Percentiles rank a stretch among this genome's conserved stretches.
Evolutionary conservation across 805 yeast species (phyloP).

Genomic region (Wickerhamomyces queroliae): DNA sequence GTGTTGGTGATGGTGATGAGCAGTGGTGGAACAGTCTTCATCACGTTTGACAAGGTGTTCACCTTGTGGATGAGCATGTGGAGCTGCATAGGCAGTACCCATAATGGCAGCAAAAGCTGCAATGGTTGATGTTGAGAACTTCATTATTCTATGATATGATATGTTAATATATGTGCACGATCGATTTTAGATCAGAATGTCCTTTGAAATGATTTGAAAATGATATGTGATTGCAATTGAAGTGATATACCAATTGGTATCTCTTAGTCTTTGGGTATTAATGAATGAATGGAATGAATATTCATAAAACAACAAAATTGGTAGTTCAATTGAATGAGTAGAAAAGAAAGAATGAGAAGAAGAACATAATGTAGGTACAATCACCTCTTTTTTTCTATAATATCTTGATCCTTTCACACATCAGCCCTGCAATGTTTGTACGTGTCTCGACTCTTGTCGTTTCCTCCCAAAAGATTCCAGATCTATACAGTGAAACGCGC

Average conservation of each 20-base stretch:
- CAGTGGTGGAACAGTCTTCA: conserved; percentile 23
- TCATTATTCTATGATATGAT: conserved; percentile 20
- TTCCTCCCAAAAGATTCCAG: too few species aligned
- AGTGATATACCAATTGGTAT: too few species aligned
- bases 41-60: conserved; percentile 17
- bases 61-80: conserved; percentile 23
- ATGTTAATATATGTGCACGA: background rate
- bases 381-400: too few species aligned
- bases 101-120: conserved; percentile 24
- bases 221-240: background rate
- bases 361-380: too few species aligned
- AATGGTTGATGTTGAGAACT: conserved; percentile 23
- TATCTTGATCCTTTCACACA: too few species aligned
- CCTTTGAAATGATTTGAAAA: background rate
- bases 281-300: background rate
- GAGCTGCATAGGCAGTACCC: conserved; percentile 24
- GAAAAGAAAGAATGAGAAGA: background rate
- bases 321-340: background rate
- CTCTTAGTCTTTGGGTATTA: background rate
- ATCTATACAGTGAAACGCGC: too few species aligned
- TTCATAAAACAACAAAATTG: background rate
- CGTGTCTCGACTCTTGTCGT: too few species aligned
- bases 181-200: too few species aligned
- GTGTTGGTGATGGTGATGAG: conserved; percentile 39
- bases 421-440: too few species aligned